Evolutionary conservation across 176 grass and related monocot genomes (phyloP), one percentile per base, ranked within the genome.

Genomic region (Neostapfia colusana): DNA sequence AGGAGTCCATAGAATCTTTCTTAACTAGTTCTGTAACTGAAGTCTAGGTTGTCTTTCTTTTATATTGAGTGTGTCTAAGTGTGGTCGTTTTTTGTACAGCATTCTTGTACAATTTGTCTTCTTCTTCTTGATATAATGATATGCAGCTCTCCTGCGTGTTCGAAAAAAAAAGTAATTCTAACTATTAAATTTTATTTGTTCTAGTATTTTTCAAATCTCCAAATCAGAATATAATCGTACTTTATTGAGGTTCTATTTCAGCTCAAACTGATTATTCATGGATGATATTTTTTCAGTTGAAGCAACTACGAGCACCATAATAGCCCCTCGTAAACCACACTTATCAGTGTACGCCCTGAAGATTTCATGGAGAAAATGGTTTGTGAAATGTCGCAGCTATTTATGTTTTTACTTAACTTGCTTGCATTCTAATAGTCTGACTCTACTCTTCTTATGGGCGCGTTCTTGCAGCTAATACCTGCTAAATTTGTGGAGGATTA

Each of bases 391-490:
- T 54, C 65, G 17, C 25, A 28, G 1, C 7, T 48, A 31, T 16
- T 4, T 27, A n/a, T n/a, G n/a, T 69, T 26, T 3, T 8, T 21
- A 27, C 24, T 45, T 69, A 2, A 4, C 7, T 69, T 27, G n/a
- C n/a, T 15, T 26, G 26, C 20, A 5, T 48, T 53, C 7, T 7
- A 4, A 8, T 20, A n/a, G 18, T 20, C 50, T 54, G 20, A 54
- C 6, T 54, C 21, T 54, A 54, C 18, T 18, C 7, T 21, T 21
- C 21, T 20, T 21, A n/a, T 49, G 0, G 17, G n/a, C 17, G 7
- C 64, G 18, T 20, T 54, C 21, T 13, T 65, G 59, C 67, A 84
- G 74, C 62, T n/a, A 20, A 56, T 85, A 10, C 83, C 83, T 74
- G 2, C 21, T 23, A 58, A 20, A 28, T 85, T 85, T 60, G 23